Percentiles rank a stretch among this genome's conserved stretches.
Conservation (phyloP, 371 early-diverging fungal species). For the Syncephalastrum contaminatum region DNA sequence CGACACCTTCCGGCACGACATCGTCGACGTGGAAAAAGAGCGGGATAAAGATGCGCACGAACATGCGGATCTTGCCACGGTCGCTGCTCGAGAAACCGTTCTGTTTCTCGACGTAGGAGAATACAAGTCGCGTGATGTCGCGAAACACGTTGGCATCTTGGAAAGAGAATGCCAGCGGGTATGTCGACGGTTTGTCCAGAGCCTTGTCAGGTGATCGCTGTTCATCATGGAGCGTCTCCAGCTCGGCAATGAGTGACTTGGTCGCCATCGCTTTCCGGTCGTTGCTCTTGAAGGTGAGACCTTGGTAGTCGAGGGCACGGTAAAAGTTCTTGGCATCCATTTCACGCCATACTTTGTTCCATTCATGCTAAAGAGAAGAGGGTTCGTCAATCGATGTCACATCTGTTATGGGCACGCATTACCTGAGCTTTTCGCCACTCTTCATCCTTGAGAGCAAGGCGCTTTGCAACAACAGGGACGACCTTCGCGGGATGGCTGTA, state of each 20-base stretch:
- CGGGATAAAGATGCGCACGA: slow-evolving; percentile 69
- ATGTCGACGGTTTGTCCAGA: slow-evolving; percentile 18
- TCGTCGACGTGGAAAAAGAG: slow-evolving; percentile 66
- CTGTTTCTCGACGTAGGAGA: slow-evolving; percentile 53
- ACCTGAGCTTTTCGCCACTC: slow-evolving; percentile 78
- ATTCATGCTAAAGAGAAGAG: slow-evolving; percentile 64
- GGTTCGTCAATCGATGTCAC: too few relatives aligned
- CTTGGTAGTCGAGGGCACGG: slow-evolving; percentile 96
- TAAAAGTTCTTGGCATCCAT: slow-evolving; percentile 92
- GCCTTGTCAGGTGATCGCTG: slow-evolving; percentile 21
- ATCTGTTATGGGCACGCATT: too few relatives aligned
- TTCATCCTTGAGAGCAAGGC: slow-evolving; percentile 95
- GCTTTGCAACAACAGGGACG: slow-evolving; percentile 92
- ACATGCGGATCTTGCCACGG: slow-evolving; percentile 65
- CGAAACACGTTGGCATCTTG: slow-evolving; percentile 59
- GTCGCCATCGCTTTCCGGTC: slow-evolving; percentile 81
- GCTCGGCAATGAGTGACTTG: slow-evolving; percentile 79
- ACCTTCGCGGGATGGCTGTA: slow-evolving; percentile 89
- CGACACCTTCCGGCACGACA: slow-evolving; percentile 29
- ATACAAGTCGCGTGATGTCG: slow-evolving; percentile 60
- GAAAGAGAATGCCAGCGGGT: slow-evolving; percentile 68
- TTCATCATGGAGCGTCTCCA: slow-evolving; percentile 70
- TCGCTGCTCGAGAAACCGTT: slow-evolving; percentile 56
- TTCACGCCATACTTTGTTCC: slow-evolving; percentile 97
- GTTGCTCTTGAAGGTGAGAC: slow-evolving; percentile 80